Evolutionary conservation across 139 green algal genomes (phyloP).

Genomic region (Chlamydomonas applanata): DNA sequence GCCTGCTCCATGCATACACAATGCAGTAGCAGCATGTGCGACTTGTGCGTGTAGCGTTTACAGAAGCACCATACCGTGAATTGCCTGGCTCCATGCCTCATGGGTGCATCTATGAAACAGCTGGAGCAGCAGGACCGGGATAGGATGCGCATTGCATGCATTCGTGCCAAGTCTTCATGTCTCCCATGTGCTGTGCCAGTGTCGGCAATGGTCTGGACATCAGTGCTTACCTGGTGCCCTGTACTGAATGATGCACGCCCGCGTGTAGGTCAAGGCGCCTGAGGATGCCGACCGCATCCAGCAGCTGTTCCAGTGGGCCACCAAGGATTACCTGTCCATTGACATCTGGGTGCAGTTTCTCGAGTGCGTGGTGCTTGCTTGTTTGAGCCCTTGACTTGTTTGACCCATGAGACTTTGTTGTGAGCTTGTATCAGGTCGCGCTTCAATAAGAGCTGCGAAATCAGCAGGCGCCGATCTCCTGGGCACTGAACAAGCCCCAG

Average conservation of each 20-base stretch:
- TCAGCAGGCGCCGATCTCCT: too few relatives aligned
- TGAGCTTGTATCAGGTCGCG: too few relatives aligned
- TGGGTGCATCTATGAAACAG: too few relatives aligned
- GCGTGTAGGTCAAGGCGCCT: neutral
- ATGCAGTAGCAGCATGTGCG: neutral
- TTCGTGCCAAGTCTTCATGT: neutral
- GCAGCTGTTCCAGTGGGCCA: conserved; percentile 50
- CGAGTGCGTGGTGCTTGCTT: too few relatives aligned
- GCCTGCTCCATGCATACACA: too few relatives aligned
- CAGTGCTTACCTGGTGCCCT: neutral
- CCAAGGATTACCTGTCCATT: conserved; percentile 76
- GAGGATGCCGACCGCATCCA: conserved; percentile 40
- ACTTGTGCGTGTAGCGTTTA: neutral
- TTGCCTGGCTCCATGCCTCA: neutral
- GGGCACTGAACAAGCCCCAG: too few relatives aligned
- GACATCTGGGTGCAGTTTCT: conserved; percentile 70
- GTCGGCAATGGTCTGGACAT: neutral
- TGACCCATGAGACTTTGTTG: too few relatives aligned
- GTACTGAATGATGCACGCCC: neutral
- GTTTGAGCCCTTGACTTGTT: too few relatives aligned
- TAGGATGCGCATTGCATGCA: neutral
- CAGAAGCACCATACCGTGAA: neutral
- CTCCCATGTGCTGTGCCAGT: neutral
- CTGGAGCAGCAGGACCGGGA: too few relatives aligned
- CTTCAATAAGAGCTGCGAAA: too few relatives aligned